A percentile compares a stretch with the other conserved stretches of the same genome.
Evolutionary conservation across 2,329 filamentous ascomycete genomes (phyloP).

Genomic region (Geosmithia morbida): DNA sequence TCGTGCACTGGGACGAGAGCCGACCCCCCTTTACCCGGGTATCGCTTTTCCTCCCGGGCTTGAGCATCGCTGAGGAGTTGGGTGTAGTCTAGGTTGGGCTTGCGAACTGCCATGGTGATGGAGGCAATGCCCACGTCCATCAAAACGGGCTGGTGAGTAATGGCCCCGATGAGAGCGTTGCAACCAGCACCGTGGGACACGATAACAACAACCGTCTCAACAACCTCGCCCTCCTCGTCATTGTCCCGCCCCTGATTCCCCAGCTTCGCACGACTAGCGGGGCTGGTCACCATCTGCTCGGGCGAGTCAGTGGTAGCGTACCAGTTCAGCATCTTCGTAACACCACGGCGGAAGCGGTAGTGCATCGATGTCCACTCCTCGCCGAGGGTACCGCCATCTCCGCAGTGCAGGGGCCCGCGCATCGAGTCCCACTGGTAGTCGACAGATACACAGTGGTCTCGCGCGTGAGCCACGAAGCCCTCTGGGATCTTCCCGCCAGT

Average conservation of each 20-base stretch:
- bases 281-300: conserved; percentile 34
- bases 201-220: conserved; percentile 69
- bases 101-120: conserved; percentile 71
- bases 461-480: conserved; percentile 81
- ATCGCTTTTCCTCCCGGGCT: conserved; percentile 10
- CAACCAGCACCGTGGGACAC: conserved; percentile 93
- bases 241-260: neutral
- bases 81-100: conserved; percentile 26
- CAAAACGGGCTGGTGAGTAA: conserved; percentile 82
- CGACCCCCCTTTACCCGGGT: neutral
- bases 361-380: conserved; percentile 98
- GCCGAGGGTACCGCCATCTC: conserved; percentile 71
- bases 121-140: conserved; percentile 85
- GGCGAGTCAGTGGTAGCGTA: conserved; percentile 47
- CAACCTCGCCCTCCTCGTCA: conserved; percentile 36
- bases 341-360: conserved; percentile 65
- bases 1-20: conserved; percentile 33
- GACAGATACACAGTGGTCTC: conserved; percentile 72
- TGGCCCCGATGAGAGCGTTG: conserved; percentile 84
- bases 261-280: conserved; percentile 8
- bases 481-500: conserved; percentile 67
- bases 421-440: conserved; percentile 97
- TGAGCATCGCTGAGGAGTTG: conserved; percentile 9
- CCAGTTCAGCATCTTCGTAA: conserved; percentile 72
- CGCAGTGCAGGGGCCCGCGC: conserved; percentile 64